Conservation (phyloP, 2,329 filamentous ascomycete species). For the Aspergillus pseudotamarii region DNA sequence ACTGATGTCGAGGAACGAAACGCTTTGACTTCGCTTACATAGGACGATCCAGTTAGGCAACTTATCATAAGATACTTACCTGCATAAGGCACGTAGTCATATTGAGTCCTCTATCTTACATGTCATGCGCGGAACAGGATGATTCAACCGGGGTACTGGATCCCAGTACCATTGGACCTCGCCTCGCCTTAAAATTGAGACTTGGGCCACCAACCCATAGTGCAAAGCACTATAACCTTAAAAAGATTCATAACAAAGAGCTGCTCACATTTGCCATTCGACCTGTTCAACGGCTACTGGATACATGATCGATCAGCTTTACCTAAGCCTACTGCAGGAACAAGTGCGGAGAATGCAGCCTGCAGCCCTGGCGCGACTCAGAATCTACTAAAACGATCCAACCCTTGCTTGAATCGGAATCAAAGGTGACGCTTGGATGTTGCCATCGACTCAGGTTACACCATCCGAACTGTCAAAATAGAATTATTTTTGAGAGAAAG, state of each 20-base stretch:
- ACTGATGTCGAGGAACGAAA: neutral
- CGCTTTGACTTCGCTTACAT: neutral
- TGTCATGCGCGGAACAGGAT: neutral
- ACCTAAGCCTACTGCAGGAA: slow-evolving; percentile 42
- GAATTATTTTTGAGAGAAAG: neutral
- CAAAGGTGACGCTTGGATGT: slow-evolving; percentile 5
- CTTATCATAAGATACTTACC: slow-evolving; percentile 1
- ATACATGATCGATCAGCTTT: slow-evolving; percentile 23
- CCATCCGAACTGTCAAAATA: slow-evolving; percentile 3
- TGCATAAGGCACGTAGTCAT: slow-evolving; percentile 7
- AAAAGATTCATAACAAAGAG: neutral
- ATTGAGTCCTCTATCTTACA: neutral
- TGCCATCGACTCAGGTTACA: slow-evolving; percentile 1
- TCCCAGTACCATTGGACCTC: neutral
- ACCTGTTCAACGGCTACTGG: slow-evolving; percentile 24
- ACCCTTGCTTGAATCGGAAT: slow-evolving; percentile 19
- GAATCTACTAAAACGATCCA: neutral
- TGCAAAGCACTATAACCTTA: slow-evolving; percentile 1
- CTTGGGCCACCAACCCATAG: slow-evolving; percentile 10
- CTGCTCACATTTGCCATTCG: slow-evolving; percentile 19
- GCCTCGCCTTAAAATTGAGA: slow-evolving; percentile 4
- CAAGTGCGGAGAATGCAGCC: slow-evolving; percentile 30
- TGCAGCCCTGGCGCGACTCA: slow-evolving; percentile 21
- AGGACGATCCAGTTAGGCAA: neutral
- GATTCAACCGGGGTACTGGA: slow-evolving; percentile 5